Evolutionary conservation across 129 eudicot species (phyloP).

Genomic region (Daucus carota): DNA sequence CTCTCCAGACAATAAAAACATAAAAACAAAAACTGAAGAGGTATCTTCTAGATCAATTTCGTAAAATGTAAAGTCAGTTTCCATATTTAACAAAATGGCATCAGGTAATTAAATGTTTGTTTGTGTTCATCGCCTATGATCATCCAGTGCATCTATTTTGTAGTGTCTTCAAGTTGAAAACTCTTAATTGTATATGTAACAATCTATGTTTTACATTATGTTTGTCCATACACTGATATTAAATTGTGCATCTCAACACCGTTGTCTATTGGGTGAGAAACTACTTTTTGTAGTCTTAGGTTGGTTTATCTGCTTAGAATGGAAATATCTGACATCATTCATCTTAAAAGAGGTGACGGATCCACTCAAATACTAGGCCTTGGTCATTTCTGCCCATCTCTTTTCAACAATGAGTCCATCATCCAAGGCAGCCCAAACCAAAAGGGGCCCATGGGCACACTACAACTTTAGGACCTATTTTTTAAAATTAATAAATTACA

Average conservation of each 20-base stretch:
- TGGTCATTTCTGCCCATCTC: too few relatives aligned
- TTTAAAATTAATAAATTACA: too few relatives aligned
- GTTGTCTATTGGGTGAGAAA: background rate
- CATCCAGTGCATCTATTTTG: background rate
- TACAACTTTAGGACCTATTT: too few relatives aligned
- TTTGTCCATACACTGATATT: background rate
- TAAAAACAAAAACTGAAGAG: slow-evolving; percentile 96
- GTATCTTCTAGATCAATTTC: slow-evolving; percentile 14
- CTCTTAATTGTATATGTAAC: background rate
- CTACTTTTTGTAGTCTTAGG: background rate
- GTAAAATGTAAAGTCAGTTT: background rate
- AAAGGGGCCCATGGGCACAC: too few relatives aligned
- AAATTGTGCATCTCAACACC: background rate
- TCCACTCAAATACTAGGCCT: too few relatives aligned
- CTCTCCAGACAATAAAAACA: too few relatives aligned
- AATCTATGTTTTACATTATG: background rate
- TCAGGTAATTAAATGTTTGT: background rate
- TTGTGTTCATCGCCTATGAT: background rate
- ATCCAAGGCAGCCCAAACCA: too few relatives aligned
- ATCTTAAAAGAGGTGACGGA: too few relatives aligned
- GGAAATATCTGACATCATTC: too few relatives aligned
- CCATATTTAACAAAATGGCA: background rate
- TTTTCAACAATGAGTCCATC: too few relatives aligned
- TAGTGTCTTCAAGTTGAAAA: background rate
- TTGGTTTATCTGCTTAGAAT: background rate